Conservation (phyloP, 768 basidiomycete species). For the Amyloporia xantha region DNA sequence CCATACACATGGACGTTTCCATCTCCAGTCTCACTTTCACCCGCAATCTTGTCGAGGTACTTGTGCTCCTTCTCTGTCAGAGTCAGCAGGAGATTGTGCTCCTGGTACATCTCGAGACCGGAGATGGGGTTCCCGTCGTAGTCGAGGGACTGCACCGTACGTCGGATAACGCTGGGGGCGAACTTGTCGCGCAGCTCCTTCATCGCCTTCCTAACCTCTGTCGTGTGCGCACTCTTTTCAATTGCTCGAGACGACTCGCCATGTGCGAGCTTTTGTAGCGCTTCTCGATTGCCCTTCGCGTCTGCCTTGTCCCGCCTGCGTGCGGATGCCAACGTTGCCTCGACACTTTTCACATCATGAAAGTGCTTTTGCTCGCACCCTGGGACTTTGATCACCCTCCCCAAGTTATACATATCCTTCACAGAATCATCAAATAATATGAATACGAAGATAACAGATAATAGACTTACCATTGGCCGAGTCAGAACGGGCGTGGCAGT, state of each 20-base stretch:
- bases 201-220: background rate
- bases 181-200: background rate
- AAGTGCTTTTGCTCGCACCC: too few species aligned
- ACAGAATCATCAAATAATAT: too few species aligned
- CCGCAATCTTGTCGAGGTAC: background rate
- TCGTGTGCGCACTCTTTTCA: background rate
- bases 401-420: too few species aligned
- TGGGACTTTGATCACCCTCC: too few species aligned
- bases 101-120: background rate
- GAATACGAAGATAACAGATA: too few species aligned
- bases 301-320: background rate
- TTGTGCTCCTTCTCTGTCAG: background rate
- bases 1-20: background rate
- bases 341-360: too few species aligned
- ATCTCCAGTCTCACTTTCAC: background rate
- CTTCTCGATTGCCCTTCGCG: background rate
- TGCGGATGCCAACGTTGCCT: too few species aligned
- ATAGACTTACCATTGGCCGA: background rate
- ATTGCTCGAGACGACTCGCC: too few species aligned
- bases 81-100: background rate
- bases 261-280: background rate
- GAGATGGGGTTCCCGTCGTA: background rate
- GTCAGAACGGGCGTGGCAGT: background rate
- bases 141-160: background rate
- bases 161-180: background rate